Conservation (phyloP, 257 asterid genomes). For the Forsythia suspensa region DNA sequence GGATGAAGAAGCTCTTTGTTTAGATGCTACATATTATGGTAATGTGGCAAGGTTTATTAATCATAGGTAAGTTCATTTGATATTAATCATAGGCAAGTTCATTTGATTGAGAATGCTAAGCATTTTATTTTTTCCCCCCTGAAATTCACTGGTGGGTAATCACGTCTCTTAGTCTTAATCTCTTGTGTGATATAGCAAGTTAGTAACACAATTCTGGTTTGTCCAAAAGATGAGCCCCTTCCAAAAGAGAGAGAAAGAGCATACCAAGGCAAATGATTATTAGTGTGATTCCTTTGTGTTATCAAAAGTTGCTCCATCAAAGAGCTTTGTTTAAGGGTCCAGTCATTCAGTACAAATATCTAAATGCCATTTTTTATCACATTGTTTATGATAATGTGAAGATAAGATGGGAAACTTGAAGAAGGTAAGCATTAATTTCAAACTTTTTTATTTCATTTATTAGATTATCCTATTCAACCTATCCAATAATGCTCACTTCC, state of each 20-base stretch:
- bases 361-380: neutral
- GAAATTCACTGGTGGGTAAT: neutral
- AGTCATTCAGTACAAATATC: neutral
- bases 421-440: neutral
- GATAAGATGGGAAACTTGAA: neutral
- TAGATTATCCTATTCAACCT: neutral
- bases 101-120: neutral
- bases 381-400: neutral
- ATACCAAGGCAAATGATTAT: neutral
- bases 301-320: neutral
- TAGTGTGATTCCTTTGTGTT: neutral
- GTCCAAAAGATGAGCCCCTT: neutral
- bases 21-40: conserved; percentile 91
- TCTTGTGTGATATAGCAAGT: neutral
- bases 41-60: conserved; percentile 92
- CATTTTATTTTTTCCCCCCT: neutral
- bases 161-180: neutral
- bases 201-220: neutral
- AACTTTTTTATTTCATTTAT: neutral
- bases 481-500: neutral
- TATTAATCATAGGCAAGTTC: conserved; percentile 80
- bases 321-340: neutral
- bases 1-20: conserved; percentile 95
- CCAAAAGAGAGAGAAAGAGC: neutral
- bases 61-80: conserved; percentile 62